These are phyloP conservation scores for Beauveria australis DNA, from an alignment of 2,329 filamentous ascomycete genomes.

Conservation along the genomic window DNA sequence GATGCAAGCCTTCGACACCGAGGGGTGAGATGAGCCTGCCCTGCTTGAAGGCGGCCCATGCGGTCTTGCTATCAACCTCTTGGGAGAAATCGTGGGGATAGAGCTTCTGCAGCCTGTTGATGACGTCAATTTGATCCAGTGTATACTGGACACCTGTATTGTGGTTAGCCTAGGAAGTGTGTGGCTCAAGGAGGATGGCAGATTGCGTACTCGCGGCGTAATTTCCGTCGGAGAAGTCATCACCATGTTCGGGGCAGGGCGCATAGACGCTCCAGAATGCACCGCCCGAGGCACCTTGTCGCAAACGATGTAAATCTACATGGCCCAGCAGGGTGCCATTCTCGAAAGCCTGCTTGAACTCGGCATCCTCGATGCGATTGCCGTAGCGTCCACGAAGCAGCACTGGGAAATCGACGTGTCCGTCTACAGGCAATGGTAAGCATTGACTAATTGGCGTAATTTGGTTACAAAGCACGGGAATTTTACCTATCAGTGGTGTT, in stretches of 20 bases:
- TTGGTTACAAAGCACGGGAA: neutral
- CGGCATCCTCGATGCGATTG: constrained; percentile 68
- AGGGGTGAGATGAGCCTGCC: constrained; percentile 68
- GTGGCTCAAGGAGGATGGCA: neutral
- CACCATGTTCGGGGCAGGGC: constrained; percentile 63
- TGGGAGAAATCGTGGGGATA: constrained; percentile 66
- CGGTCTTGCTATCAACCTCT: constrained; percentile 50
- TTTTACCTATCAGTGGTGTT: constrained; percentile 6
- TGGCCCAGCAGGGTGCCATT: constrained; percentile 60
- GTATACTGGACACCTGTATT: constrained; percentile 55
- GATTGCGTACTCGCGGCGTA: constrained; percentile 53
- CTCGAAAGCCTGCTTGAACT: constrained; percentile 69
- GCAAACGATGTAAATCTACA: constrained; percentile 71
- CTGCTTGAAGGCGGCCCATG: constrained; percentile 50
- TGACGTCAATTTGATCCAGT: constrained; percentile 67
- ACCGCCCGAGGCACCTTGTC: constrained; percentile 64
- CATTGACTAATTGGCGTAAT: neutral
- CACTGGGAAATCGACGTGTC: constrained; percentile 82
- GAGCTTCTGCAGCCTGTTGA: constrained; percentile 51
- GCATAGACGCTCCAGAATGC: constrained; percentile 91
- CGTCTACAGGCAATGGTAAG: constrained; percentile 46
- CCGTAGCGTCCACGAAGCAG: constrained; percentile 56
- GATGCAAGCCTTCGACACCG: constrained; percentile 82
- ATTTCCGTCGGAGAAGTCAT: constrained; percentile 65
- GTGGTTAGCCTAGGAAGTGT: neutral